Evolutionary conservation across 805 yeast genomes (phyloP).

Genomic region (Hemisphaericaspora nanyangensis): DNA sequence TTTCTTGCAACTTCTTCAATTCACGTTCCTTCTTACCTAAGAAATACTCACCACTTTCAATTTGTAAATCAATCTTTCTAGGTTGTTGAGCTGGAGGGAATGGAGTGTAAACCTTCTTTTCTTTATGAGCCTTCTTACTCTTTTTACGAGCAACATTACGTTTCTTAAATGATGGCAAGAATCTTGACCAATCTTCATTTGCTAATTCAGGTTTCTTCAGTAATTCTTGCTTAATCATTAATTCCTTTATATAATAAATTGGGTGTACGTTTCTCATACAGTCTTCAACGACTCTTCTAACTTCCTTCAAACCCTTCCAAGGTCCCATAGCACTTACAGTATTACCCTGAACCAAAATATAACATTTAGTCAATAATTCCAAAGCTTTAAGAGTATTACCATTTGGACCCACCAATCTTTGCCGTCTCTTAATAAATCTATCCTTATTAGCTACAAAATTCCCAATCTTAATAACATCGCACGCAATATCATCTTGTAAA

Average conservation of each 20-base stretch:
- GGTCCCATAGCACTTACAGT: slow-evolving; percentile 98
- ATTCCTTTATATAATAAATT: slow-evolving; percentile 94
- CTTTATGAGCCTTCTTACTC: slow-evolving; percentile 47
- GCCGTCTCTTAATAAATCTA: slow-evolving; percentile 91
- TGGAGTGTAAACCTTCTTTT: slow-evolving; percentile 87
- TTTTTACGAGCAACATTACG: slow-evolving; percentile 92
- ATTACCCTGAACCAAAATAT: slow-evolving; percentile 93
- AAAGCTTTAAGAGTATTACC: slow-evolving; percentile 96
- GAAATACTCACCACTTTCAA: slow-evolving; percentile 98
- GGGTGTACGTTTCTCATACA: slow-evolving; percentile 97
- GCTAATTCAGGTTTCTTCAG: slow-evolving; percentile 95
- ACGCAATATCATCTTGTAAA: slow-evolving; percentile 86
- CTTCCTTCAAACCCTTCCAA: slow-evolving; percentile 84
- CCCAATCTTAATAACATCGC: slow-evolving; percentile 95
- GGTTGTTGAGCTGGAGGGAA: slow-evolving; percentile 98
- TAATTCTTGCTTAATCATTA: slow-evolving; percentile 95
- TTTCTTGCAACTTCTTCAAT: slow-evolving; percentile 64
- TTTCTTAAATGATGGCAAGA: slow-evolving; percentile 94
- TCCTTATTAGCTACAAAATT: slow-evolving; percentile 86
- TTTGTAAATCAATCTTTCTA: slow-evolving; percentile 93
- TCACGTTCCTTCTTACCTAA: slow-evolving; percentile 82
- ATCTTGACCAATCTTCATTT: slow-evolving; percentile 94
- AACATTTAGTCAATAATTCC: slow-evolving; percentile 92
- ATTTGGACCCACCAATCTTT: slow-evolving; percentile 92
- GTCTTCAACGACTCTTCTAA: slow-evolving; percentile 92